phyloP scores from a whole-genome alignment of 257 asterid genomes.

The Lycium barbarum region DNA sequence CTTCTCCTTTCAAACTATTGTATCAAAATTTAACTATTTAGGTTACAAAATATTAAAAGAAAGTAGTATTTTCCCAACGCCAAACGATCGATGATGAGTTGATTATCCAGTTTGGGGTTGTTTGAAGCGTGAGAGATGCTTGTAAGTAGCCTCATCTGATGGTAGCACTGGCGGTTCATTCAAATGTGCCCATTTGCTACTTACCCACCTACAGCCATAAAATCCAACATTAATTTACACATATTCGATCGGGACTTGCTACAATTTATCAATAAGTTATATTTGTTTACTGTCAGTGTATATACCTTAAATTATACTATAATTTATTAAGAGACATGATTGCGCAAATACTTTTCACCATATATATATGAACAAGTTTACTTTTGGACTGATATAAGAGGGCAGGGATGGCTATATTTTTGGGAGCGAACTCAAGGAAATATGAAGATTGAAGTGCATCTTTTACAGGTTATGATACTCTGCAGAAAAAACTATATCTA shows the following conservation, averaged over 20 bases:
- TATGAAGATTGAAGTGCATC: background rate
- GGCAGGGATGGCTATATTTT: background rate
- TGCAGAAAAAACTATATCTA: too few relatives aligned
- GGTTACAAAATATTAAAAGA: background rate
- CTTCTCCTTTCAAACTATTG: background rate
- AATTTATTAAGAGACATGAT: too few relatives aligned
- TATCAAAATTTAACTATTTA: background rate
- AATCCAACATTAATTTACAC: background rate
- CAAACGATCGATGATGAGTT: too few relatives aligned
- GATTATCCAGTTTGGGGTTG: conserved; percentile 4
- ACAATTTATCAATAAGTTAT: too few relatives aligned
- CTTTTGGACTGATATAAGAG: background rate
- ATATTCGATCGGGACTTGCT: too few relatives aligned
- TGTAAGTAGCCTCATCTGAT: conserved; percentile 47
- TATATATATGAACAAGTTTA: background rate
- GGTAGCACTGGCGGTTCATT: conserved; percentile 82
- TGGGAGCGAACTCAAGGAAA: background rate
- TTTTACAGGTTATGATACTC: background rate
- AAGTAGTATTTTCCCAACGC: too few relatives aligned
- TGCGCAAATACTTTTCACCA: background rate
- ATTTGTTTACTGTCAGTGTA: background rate
- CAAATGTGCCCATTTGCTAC: conserved; percentile 78
- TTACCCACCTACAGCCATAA: conserved; percentile 65
- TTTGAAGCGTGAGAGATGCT: conserved; percentile 59
- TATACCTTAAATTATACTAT: background rate